Evolutionary conservation across 371 early-diverging fungal species (phyloP).

Genomic region (Nosema muscidifuracis): DNA sequence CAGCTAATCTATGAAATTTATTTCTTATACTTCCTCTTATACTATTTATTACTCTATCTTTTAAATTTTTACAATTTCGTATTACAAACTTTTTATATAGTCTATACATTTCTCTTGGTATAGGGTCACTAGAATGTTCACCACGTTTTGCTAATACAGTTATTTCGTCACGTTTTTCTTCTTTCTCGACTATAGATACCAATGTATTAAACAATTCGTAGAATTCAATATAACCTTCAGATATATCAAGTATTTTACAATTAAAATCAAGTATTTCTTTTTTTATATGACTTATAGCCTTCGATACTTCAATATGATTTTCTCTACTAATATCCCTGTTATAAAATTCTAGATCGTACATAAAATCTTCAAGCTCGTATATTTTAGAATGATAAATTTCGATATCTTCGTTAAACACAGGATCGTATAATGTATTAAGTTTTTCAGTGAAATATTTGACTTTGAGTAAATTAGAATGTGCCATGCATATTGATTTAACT

Average conservation of each 20-base stretch:
- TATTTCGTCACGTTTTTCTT: constrained; percentile 46
- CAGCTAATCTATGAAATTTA: constrained; percentile 34
- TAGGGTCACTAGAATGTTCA: constrained; percentile 18
- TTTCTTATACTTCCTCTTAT: constrained; percentile 34
- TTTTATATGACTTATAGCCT: constrained; percentile 32
- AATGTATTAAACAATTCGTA: constrained; percentile 19
- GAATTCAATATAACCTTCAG: constrained; percentile 40
- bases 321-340: constrained; percentile 38
- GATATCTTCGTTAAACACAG: constrained; percentile 29
- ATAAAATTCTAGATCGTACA: constrained; percentile 43
- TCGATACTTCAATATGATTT: constrained; percentile 27
- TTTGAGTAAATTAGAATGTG: constrained; percentile 44
- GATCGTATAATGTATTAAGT: constrained; percentile 17
- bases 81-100: constrained; percentile 45
- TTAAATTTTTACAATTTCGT: constrained; percentile 36
- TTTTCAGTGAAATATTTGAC: constrained; percentile 36
- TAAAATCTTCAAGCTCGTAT: constrained; percentile 49
- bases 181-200: constrained; percentile 39
- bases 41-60: constrained; percentile 20
- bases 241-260: constrained; percentile 22
- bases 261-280: constrained; percentile 41
- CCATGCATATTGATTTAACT: constrained; percentile 39
- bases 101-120: constrained; percentile 33
- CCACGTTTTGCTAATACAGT: constrained; percentile 45
- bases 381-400: constrained; percentile 37